Conservation (phyloP, 176 grass and related monocot species). For the Oryza rufipogon region DNA sequence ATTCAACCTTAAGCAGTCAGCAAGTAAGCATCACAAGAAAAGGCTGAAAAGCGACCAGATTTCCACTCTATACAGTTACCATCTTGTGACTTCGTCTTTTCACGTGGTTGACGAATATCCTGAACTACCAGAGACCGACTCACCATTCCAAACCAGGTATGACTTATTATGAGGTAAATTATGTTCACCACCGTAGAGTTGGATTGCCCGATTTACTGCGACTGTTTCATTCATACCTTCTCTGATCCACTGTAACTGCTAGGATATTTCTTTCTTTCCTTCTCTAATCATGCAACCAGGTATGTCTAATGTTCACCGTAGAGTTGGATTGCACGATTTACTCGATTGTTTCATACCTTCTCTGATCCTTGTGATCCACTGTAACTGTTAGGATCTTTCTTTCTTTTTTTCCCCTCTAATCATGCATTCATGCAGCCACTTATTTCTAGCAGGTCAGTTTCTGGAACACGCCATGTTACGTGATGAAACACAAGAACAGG, state of each 20-base stretch:
- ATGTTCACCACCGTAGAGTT: background rate
- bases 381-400: background rate
- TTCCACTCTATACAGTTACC: background rate
- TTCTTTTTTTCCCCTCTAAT: background rate
- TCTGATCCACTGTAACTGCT: background rate
- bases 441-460: background rate
- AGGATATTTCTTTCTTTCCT: background rate
- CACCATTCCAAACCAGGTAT: background rate
- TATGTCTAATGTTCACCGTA: background rate
- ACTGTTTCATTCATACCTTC: background rate
- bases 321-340: background rate
- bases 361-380: background rate
- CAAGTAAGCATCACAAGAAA: background rate
- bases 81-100: background rate
- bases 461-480: slow-evolving; percentile 42
- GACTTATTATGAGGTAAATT: too few species aligned
- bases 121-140: background rate
- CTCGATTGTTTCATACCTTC: background rate
- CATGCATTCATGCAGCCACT: slow-evolving; percentile 6
- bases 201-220: background rate
- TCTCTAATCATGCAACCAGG: background rate
- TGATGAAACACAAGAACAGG: slow-evolving; percentile 34
- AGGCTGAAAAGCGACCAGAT: background rate
- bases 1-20: background rate
- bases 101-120: background rate